A percentile compares a stretch with the other conserved stretches of the same genome.
Conservation (phyloP, 805 yeast species). For the Candida anglica region DNA sequence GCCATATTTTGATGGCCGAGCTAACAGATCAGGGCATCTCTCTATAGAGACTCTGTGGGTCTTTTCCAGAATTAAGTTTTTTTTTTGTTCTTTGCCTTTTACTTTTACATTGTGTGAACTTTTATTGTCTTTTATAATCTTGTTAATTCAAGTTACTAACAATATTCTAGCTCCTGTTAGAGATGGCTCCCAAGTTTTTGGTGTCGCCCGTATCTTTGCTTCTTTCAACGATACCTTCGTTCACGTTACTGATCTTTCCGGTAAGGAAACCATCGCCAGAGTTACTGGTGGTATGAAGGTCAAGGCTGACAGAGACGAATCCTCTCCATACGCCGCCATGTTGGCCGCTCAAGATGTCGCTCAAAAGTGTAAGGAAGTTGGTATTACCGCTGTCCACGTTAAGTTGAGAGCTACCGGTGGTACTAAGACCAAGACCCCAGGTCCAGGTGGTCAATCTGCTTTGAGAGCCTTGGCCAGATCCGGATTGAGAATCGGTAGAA, state of each 20-base stretch:
- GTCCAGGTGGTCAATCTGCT: constrained; percentile 99
- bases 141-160: too few species aligned
- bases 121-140: too few species aligned
- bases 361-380: constrained; percentile 98
- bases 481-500: constrained; percentile 99
- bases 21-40: too few species aligned
- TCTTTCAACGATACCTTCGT: constrained; percentile 99
- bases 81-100: too few species aligned
- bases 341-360: constrained; percentile 99
- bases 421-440: constrained; percentile 99
- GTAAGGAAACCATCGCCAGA: constrained; percentile 99
- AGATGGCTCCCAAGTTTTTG: constrained; percentile 98
- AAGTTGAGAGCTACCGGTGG: constrained; percentile 99
- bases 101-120: too few species aligned
- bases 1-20: too few species aligned
- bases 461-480: constrained; percentile 99
- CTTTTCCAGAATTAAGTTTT: too few species aligned
- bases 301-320: constrained; percentile 99
- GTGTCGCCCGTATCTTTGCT: constrained; percentile 99
- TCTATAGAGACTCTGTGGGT: too few species aligned
- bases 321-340: constrained; percentile 99
- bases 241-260: constrained; percentile 98
- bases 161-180: constrained; percentile 51
- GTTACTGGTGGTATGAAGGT: constrained; percentile 99
- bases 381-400: constrained; percentile 99